These are phyloP conservation scores for Herpetospermum pedunculosum DNA, from an alignment of 306 rosid species.

Conservation along the genomic window DNA sequence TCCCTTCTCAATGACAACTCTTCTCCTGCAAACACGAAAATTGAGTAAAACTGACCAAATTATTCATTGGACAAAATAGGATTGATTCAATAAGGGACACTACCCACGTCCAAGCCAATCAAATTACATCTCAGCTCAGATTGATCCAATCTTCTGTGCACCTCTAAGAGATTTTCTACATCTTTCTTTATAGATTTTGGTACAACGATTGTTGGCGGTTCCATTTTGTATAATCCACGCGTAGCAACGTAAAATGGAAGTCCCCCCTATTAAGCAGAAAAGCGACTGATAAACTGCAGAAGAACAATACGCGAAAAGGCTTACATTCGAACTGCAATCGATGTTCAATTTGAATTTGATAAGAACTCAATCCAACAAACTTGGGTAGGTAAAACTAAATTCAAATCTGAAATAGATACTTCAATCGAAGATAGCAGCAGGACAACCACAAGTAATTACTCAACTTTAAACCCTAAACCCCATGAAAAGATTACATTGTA, in stretches of 20 bases:
- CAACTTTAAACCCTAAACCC: background rate
- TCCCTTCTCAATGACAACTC: conserved; percentile 57
- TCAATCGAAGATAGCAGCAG: background rate
- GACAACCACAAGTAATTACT: background rate
- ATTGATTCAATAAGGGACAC: conserved; percentile 16
- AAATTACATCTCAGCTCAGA: conserved; percentile 71
- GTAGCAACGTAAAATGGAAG: conserved; percentile 89
- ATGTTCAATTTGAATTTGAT: background rate
- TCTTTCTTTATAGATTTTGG: conserved; percentile 62
- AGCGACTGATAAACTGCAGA: background rate
- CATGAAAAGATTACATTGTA: no score
- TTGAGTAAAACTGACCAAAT: background rate
- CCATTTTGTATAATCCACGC: conserved; percentile 75
- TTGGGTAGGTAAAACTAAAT: background rate
- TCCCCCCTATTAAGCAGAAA: conserved; percentile 55
- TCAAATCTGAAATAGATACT: background rate
- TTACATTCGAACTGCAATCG: background rate
- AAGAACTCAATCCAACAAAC: background rate
- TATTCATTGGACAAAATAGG: background rate
- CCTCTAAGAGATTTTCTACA: conserved; percentile 68
- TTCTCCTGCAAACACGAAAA: conserved; percentile 46
- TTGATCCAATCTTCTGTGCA: conserved; percentile 77
- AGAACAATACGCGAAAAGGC: background rate
- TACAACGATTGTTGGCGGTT: conserved; percentile 75
- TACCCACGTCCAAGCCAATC: conserved; percentile 85